Evolutionary conservation across 2,329 filamentous ascomycete genomes (phyloP).

Genomic region (Helicocarpus griseus): DNA sequence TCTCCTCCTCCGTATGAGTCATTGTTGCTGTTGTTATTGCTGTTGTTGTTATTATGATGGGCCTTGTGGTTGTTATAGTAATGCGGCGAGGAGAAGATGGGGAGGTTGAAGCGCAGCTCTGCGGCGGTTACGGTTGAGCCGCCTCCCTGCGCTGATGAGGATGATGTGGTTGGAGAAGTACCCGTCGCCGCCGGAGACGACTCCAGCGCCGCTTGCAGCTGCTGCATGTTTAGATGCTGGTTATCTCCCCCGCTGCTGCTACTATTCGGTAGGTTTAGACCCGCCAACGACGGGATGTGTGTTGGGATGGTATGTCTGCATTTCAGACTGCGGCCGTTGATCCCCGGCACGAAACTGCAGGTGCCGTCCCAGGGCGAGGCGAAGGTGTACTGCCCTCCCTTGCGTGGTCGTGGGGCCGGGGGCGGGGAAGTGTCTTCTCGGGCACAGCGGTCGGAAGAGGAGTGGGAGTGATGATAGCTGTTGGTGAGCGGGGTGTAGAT

Average conservation of each 20-base stretch:
- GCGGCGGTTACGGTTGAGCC: constrained; percentile 50
- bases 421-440: too few relatives aligned
- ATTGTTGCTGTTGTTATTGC: constrained; percentile 6
- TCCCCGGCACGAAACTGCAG: constrained; percentile 75
- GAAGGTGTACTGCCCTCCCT: constrained; percentile 56
- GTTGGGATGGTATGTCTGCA: constrained; percentile 53
- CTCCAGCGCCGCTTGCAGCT: background rate
- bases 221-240: constrained; percentile 1
- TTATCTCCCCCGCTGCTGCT: background rate
- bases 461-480: too few relatives aligned
- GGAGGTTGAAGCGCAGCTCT: constrained; percentile 84
- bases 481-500: too few relatives aligned
- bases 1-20: constrained; percentile 5
- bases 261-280: background rate
- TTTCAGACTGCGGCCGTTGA: constrained; percentile 62
- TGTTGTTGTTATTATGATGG: constrained; percentile 15
- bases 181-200: background rate
- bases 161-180: background rate
- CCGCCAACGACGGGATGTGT: background rate
- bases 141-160: background rate
- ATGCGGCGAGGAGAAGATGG: constrained; percentile 37
- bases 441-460: too few relatives aligned
- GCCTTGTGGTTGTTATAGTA: background rate
- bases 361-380: constrained; percentile 75
- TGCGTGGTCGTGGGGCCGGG: background rate